Conservation (phyloP, 192 early-diverging fungal genomes). For the Umbelopsis ramanniana region DNA sequence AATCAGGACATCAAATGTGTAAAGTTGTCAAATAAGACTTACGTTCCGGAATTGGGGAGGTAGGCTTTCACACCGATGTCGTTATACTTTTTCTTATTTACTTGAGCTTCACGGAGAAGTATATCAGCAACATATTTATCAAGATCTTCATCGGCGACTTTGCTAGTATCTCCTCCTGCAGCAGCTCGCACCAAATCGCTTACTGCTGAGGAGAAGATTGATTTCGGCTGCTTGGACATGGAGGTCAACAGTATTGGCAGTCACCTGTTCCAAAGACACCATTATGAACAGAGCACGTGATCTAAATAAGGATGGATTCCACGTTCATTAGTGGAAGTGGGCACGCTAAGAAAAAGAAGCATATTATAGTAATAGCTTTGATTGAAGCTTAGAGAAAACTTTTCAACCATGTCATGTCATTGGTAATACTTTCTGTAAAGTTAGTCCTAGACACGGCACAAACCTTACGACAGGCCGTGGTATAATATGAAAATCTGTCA, state of each 20-base stretch:
- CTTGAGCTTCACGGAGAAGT: conserved; percentile 49
- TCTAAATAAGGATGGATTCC: no score
- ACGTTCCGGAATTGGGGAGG: conserved; percentile 33
- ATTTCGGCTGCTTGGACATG: conserved; percentile 1
- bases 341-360: no score
- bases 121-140: conserved; percentile 62
- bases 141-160: conserved; percentile 50
- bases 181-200: conserved; percentile 54
- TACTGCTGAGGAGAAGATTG: conserved; percentile 14
- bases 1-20: background rate
- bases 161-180: conserved; percentile 42
- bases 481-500: no score
- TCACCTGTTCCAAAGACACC: no score
- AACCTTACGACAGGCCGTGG: no score
- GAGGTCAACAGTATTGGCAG: background rate
- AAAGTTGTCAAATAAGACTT: background rate
- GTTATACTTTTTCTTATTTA: conserved; percentile 44
- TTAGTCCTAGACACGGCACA: no score
- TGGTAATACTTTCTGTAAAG: no score
- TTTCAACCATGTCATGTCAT: no score
- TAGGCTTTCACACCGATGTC: conserved; percentile 46
- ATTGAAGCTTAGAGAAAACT: no score
- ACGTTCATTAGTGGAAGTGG: no score
- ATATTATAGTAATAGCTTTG: no score
- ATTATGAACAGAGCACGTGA: no score